Evolutionary conservation across 2,329 filamentous ascomycete species (phyloP).

Genomic region (Immersiporthe knoxdaviesiana): DNA sequence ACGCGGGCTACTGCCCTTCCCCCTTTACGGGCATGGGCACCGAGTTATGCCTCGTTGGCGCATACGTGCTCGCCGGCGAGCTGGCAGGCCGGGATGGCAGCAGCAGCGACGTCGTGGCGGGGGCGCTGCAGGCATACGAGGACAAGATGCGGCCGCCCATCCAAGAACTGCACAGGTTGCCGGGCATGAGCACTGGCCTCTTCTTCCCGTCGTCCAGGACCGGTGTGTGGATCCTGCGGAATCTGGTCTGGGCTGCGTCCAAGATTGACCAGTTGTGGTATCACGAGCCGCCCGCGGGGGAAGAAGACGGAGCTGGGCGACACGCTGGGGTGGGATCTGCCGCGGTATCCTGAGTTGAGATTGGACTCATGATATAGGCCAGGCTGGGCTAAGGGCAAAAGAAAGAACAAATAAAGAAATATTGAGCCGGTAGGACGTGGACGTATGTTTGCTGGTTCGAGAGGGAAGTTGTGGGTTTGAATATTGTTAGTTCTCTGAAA

Average conservation of each 20-base stretch:
- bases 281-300: not conserved
- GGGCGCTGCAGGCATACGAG: slow-evolving; percentile 49
- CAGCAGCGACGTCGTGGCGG: slow-evolving; percentile 31
- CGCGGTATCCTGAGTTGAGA: not conserved
- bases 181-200: not conserved
- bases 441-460: not conserved
- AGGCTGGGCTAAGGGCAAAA: too few species aligned
- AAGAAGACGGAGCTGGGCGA: slow-evolving; percentile 2
- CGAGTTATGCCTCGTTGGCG: slow-evolving; percentile 50
- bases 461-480: too few species aligned
- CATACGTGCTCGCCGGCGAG: slow-evolving; percentile 62
- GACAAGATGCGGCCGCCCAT: slow-evolving; percentile 17
- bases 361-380: not conserved
- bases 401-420: too few species aligned
- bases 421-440: not conserved
- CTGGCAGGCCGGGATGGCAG: slow-evolving; percentile 38
- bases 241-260: not conserved
- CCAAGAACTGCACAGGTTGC: not conserved
- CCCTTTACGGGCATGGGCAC: slow-evolving; percentile 57
- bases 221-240: slow-evolving; percentile 1
- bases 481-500: too few species aligned
- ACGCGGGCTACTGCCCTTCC: slow-evolving; percentile 56
- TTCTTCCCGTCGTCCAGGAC: slow-evolving; percentile 7
- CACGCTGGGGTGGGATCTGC: slow-evolving; percentile 3
- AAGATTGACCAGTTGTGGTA: not conserved